phyloP scores from a whole-genome alignment of 2,329 filamentous ascomycete species.

The Clarireedia homoeocarpa region DNA sequence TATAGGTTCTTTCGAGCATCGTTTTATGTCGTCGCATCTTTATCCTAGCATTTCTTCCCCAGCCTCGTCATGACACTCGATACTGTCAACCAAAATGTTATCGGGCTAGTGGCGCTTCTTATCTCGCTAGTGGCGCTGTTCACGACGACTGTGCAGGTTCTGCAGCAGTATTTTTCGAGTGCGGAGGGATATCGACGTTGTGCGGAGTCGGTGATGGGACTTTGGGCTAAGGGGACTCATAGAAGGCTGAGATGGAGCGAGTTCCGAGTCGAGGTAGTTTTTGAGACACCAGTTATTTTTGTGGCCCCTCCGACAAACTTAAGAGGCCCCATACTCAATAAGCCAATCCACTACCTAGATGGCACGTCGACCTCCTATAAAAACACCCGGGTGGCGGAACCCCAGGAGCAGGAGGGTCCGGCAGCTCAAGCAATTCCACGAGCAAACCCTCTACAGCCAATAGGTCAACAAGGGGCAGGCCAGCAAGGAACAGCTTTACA shows the following conservation, averaged over 20 bases:
- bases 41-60: neutral
- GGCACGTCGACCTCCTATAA: constrained; percentile 21
- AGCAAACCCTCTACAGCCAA: too few relatives aligned
- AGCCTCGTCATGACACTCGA: constrained; percentile 14
- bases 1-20: neutral
- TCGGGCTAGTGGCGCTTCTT: constrained; percentile 28
- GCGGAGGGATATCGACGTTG: constrained; percentile 30
- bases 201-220: constrained; percentile 26
- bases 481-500: constrained; percentile 2
- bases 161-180: constrained; percentile 33
- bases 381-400: constrained; percentile 17
- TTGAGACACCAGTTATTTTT: constrained; percentile 31
- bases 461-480: too few relatives aligned
- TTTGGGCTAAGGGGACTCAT: constrained; percentile 28
- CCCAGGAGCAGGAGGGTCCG: neutral
- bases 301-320: constrained; percentile 23
- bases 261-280: constrained; percentile 33
- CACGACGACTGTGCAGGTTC: constrained; percentile 27
- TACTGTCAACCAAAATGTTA: constrained; percentile 23
- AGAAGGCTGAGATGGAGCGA: constrained; percentile 27
- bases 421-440: too few relatives aligned
- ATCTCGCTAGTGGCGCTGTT: constrained; percentile 31
- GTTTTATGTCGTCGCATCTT: neutral
- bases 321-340: constrained; percentile 21
- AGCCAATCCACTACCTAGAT: constrained; percentile 22